Evolutionary conservation across 345 rosid species (phyloP).

Genomic region (Brassica juncea): DNA sequence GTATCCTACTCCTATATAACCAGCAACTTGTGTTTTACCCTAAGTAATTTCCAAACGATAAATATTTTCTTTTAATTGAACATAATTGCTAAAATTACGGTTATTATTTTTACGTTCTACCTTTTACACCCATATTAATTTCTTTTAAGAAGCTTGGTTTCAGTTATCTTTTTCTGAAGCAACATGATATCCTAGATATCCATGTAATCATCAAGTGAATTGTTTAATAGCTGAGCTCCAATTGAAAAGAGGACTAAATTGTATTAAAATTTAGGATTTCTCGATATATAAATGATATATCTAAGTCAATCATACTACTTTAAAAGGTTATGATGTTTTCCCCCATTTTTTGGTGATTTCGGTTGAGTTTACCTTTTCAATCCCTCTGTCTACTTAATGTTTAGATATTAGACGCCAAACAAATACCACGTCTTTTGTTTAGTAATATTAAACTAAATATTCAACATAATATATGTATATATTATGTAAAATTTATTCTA

Average conservation of each 20-base stretch:
- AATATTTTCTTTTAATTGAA: not conserved
- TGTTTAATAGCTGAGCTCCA: not conserved
- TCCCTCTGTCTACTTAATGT: not conserved
- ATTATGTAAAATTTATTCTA: not conserved
- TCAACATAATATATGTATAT: not conserved
- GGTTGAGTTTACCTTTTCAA: not conserved
- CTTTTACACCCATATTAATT: not conserved
- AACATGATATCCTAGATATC: not conserved
- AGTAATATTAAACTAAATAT: not conserved
- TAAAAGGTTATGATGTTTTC: not conserved
- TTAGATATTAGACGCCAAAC: not conserved
- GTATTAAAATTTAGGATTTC: not conserved
- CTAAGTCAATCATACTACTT: not conserved
- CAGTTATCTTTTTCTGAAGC: not conserved
- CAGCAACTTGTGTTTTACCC: slow-evolving; percentile 34
- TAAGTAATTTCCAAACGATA: not conserved
- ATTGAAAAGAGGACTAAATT: not conserved
- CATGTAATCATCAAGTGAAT: not conserved
- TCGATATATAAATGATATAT: not conserved
- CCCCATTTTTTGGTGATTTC: not conserved
- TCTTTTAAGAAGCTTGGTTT: not conserved
- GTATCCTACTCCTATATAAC: slow-evolving; percentile 22
- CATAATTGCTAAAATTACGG: not conserved
- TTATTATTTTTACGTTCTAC: not conserved
- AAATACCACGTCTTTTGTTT: not conserved